Conservation (phyloP, 768 basidiomycete genomes). For the Gloeostereum incarnatum region DNA sequence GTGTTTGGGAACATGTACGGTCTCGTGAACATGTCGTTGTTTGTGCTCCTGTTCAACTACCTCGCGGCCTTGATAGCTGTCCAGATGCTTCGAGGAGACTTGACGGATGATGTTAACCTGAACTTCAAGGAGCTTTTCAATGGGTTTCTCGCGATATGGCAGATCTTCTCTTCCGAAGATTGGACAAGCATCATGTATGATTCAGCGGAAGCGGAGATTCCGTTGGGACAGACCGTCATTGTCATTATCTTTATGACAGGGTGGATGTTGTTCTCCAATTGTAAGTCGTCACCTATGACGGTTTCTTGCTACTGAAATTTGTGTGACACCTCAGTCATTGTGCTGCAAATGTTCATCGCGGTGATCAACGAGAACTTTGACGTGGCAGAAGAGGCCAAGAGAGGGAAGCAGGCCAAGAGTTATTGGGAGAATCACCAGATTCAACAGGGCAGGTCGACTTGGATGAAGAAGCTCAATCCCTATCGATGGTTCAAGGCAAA, state of each 20-base stretch:
- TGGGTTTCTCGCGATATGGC: constrained; percentile 79
- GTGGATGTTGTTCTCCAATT: constrained; percentile 92
- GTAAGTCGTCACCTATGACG: constrained; percentile 35
- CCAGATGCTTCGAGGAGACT: constrained; percentile 82
- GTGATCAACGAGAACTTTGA: constrained; percentile 96
- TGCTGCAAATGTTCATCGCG: constrained; percentile 94
- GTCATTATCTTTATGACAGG: constrained; percentile 62
- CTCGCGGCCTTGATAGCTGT: constrained; percentile 76
- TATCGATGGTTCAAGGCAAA: constrained; percentile 77
- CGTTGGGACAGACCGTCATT: constrained; percentile 60
- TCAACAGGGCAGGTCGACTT: constrained; percentile 40
- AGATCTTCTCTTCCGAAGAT: constrained; percentile 90
- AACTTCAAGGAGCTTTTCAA: constrained; percentile 82
- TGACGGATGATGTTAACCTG: constrained; percentile 40
- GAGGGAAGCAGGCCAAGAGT: constrained; percentile 65
- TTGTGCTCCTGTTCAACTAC: constrained; percentile 82
- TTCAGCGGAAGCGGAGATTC: constrained; percentile 49
- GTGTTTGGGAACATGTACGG: constrained; percentile 92
- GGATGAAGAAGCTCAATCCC: constrained; percentile 76
- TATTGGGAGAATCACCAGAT: constrained; percentile 51
- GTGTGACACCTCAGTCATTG: constrained; percentile 78
- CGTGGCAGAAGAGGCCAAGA: constrained; percentile 87
- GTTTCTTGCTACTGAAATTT: constrained; percentile 1
- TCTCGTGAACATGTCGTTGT: constrained; percentile 87
- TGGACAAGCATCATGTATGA: constrained; percentile 76